Evolutionary conservation across 768 basidiomycete genomes (phyloP).

Genomic region (Xerocomus brunneocitrinus): DNA sequence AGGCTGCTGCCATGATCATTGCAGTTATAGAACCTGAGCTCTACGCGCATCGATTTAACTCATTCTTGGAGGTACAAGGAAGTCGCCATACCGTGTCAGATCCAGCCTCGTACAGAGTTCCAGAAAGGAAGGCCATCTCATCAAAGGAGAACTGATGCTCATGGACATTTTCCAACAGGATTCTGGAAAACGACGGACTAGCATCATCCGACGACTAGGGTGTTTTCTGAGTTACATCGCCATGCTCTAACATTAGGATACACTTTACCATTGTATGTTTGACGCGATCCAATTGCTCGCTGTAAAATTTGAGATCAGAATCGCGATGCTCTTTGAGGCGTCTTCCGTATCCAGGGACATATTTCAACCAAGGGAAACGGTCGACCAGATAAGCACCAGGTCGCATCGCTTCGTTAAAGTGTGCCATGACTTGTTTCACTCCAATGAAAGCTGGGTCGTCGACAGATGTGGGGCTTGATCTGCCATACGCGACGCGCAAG

Average conservation of each 20-base stretch:
- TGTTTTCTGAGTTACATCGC: not conserved
- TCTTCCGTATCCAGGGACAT: conserved; percentile 56
- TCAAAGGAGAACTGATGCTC: conserved; percentile 47
- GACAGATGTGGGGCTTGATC: conserved; percentile 10
- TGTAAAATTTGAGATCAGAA: conserved; percentile 50
- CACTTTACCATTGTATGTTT: conserved; percentile 38
- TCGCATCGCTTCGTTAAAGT: conserved; percentile 27
- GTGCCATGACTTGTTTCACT: conserved; percentile 13
- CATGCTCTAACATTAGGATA: fast-evolving
- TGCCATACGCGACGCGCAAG: conserved; percentile 25
- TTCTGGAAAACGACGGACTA: conserved; percentile 43
- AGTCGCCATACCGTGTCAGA: conserved; percentile 42
- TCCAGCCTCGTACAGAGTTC: conserved; percentile 58
- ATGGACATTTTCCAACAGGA: conserved; percentile 46
- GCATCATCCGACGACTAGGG: conserved; percentile 2
- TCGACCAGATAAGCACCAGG: conserved; percentile 36
- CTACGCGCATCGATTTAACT: not conserved
- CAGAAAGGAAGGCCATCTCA: conserved; percentile 56
- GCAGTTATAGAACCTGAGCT: conserved; percentile 29
- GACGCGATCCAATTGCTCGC: conserved; percentile 42
- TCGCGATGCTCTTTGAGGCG: conserved; percentile 48
- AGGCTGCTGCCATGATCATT: conserved; percentile 49
- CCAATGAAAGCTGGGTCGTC: conserved; percentile 24
- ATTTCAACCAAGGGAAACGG: conserved; percentile 32
- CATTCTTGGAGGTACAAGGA: not conserved